Evolutionary conservation across 2,329 filamentous ascomycete genomes (phyloP).

Genomic region (Escovopsis sp.): DNA sequence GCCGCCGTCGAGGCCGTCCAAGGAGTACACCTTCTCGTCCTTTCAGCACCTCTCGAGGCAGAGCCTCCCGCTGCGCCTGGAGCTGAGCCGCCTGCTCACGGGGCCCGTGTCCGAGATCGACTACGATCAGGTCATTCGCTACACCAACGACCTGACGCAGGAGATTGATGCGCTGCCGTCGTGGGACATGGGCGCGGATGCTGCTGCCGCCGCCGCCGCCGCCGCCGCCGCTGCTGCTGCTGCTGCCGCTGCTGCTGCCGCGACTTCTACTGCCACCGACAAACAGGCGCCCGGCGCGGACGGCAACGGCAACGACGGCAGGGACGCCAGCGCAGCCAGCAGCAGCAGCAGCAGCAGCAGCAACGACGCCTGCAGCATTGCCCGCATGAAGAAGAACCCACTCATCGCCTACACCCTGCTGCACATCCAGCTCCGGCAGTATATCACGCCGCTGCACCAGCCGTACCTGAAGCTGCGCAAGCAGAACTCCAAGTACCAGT

Average conservation of each 20-base stretch:
- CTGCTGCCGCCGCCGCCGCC: too few relatives aligned
- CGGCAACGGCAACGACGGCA: too few relatives aligned
- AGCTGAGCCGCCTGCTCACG: constrained; percentile 40
- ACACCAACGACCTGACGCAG: constrained; percentile 44
- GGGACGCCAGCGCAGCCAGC: too few relatives aligned
- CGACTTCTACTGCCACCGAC: too few relatives aligned
- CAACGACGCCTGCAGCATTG: constrained; percentile 9
- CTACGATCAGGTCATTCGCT: constrained; percentile 46
- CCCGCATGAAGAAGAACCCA: constrained; percentile 33
- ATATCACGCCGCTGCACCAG: constrained; percentile 46
- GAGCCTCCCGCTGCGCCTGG: constrained; percentile 38
- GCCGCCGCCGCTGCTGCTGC: too few relatives aligned
- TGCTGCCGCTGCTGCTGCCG: too few relatives aligned
- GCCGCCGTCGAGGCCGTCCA: constrained; percentile 33
- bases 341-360: too few relatives aligned
- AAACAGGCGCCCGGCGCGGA: too few relatives aligned
- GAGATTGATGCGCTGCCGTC: constrained; percentile 44
- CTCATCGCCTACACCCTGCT: constrained; percentile 43
- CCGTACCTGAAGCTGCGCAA: constrained; percentile 44
- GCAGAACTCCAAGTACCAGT: constrained; percentile 45
- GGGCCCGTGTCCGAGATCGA: constrained; percentile 39
- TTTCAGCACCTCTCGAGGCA: constrained; percentile 43
- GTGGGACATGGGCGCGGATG: constrained; percentile 28
- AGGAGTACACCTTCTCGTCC: constrained; percentile 42
- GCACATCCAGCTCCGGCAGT: constrained; percentile 45